These are phyloP conservation scores for Ulota crispa DNA, from an alignment of 225 moss, liverwort and hornwort genomes.

Conservation along the genomic window DNA sequence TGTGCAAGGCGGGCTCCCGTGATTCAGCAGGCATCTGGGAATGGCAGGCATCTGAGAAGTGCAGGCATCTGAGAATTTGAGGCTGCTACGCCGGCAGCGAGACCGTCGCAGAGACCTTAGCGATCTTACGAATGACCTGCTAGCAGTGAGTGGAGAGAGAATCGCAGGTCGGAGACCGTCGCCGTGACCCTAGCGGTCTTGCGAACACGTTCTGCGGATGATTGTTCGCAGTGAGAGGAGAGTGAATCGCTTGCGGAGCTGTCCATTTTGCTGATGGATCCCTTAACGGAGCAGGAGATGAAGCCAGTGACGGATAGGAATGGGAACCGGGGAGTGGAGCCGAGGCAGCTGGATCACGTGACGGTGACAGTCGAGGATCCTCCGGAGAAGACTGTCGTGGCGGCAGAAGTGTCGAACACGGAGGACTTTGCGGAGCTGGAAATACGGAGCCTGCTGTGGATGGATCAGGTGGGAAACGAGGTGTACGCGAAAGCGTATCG, in stretches of 20 bases:
- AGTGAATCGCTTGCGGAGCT: neutral
- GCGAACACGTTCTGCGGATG: neutral
- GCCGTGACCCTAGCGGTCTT: neutral
- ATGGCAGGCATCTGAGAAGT: too few species aligned
- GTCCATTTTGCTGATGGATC: neutral
- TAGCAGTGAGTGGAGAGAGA: too few species aligned
- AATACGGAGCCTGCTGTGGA: constrained; percentile 32
- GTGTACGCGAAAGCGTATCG: neutral
- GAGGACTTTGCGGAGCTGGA: constrained; percentile 23
- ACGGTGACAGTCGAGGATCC: neutral
- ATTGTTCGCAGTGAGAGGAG: neutral
- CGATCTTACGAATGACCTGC: too few species aligned
- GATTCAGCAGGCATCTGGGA: neutral
- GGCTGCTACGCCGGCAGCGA: too few species aligned
- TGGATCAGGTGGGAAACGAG: constrained; percentile 9
- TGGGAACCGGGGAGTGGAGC: neutral
- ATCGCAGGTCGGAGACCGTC: neutral
- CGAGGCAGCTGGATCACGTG: neutral
- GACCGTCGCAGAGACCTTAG: too few species aligned
- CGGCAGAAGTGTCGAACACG: rapidly evolving
- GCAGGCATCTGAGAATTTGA: too few species aligned
- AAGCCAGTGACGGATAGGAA: neutral
- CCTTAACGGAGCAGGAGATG: neutral
- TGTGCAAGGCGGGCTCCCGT: neutral
- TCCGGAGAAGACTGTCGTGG: neutral